These are phyloP conservation scores for Castanea sativa DNA, from an alignment of 306 rosid species.

Conservation along the genomic window DNA sequence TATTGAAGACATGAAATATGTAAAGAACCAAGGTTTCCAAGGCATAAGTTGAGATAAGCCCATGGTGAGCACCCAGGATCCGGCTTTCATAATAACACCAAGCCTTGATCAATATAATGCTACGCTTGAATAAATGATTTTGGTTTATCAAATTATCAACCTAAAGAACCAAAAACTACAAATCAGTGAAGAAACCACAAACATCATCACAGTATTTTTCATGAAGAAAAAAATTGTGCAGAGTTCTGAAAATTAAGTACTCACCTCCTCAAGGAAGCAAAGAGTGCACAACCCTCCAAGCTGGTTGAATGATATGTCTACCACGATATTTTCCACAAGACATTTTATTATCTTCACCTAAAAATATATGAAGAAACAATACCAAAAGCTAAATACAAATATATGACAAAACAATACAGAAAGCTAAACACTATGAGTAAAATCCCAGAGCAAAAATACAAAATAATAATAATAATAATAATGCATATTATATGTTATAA, in stretches of 20 bases:
- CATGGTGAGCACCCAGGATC: slow-evolving; percentile 98
- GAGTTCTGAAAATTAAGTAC: slow-evolving; percentile 20
- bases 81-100: slow-evolving; percentile 99
- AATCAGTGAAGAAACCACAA: slow-evolving; percentile 21
- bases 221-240: slow-evolving; percentile 13
- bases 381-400: slow-evolving; percentile 6
- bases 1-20: slow-evolving; percentile 94
- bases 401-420: slow-evolving; percentile 10
- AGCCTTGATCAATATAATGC: slow-evolving; percentile 94
- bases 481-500: not conserved
- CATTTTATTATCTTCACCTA: slow-evolving; percentile 97
- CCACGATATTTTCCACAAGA: slow-evolving; percentile 98
- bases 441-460: not conserved
- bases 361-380: slow-evolving; percentile 19
- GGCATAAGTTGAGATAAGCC: slow-evolving; percentile 96
- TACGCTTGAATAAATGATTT: slow-evolving; percentile 93
- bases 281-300: slow-evolving; percentile 99
- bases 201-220: slow-evolving; percentile 5
- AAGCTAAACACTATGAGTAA: not conserved
- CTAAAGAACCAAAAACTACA: slow-evolving; percentile 44
- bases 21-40: slow-evolving; percentile 98
- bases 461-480: no score
- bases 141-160: slow-evolving; percentile 86
- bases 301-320: slow-evolving; percentile 96
- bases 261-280: slow-evolving; percentile 97